Evolutionary conservation across 768 basidiomycete genomes (phyloP).

Genomic region (Russula dissimulans): DNA sequence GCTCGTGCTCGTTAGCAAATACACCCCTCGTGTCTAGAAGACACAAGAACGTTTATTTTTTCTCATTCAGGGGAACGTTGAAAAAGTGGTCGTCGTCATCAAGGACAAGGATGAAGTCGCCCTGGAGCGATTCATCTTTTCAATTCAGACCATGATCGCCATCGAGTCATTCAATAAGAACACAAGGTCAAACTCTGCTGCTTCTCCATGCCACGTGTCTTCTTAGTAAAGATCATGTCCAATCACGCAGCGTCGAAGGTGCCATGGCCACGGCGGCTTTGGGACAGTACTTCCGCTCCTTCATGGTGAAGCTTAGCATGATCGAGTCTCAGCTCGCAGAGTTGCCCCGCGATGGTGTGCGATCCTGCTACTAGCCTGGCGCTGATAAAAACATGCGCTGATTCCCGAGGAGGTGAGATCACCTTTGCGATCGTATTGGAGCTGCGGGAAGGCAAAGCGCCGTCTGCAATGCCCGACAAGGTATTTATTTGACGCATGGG

Average conservation of each 20-base stretch:
- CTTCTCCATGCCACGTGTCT: not conserved
- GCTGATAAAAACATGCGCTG: not conserved
- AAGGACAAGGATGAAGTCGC: conserved; percentile 72
- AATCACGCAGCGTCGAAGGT: conserved; percentile 48
- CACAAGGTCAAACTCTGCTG: conserved; percentile 38
- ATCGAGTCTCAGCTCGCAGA: conserved; percentile 63
- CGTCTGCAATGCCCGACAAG: conserved; percentile 42
- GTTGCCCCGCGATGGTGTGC: conserved; percentile 44
- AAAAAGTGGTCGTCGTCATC: conserved; percentile 76
- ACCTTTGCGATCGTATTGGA: conserved; percentile 83
- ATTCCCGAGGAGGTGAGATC: conserved; percentile 41
- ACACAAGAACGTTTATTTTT: not conserved
- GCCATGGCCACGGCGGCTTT: conserved; percentile 59
- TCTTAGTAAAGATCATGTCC: not conserved
- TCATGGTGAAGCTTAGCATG: conserved; percentile 72
- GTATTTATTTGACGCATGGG: conserved; percentile 21
- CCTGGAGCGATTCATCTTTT: conserved; percentile 86
- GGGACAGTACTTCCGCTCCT: conserved; percentile 71
- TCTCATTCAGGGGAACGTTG: conserved; percentile 54
- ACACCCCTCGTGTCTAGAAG: not conserved
- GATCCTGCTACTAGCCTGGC: not conserved
- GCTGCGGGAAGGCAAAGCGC: conserved; percentile 55
- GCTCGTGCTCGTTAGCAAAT: conserved; percentile 43
- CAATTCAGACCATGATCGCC: conserved; percentile 72
- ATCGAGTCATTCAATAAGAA: conserved; percentile 65